Conservation (phyloP, 306 rosid genomes). For the Sophora flavescens region DNA sequence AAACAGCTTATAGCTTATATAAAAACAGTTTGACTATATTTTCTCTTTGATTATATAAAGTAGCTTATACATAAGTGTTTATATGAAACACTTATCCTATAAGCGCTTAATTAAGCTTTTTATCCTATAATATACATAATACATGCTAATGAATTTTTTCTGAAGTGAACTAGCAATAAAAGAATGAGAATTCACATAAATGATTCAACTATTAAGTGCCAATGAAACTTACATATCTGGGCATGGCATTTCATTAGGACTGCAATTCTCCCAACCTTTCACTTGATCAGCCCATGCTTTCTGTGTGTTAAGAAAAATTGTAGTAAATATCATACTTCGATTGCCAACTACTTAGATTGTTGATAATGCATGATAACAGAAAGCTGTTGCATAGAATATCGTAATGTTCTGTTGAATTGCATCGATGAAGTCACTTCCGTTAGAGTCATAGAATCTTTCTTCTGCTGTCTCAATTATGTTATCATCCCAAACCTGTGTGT, state of each 20-base stretch:
- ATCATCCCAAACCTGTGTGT: slow-evolving; percentile 80
- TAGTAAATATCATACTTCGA: not conserved
- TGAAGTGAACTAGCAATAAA: too few relatives aligned
- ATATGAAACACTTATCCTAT: too few relatives aligned
- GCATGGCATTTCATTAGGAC: slow-evolving; percentile 57
- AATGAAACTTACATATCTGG: slow-evolving; percentile 62
- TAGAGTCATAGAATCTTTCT: slow-evolving; percentile 58
- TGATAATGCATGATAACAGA: not conserved
- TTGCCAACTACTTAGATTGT: not conserved
- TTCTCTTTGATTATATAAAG: too few relatives aligned
- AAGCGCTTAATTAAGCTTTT: too few relatives aligned
- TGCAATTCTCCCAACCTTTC: slow-evolving; percentile 75
- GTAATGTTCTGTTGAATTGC: slow-evolving; percentile 79
- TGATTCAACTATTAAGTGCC: not conserved
- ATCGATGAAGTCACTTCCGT: slow-evolving; percentile 46
- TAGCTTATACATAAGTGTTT: too few relatives aligned
- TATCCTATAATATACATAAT: too few relatives aligned
- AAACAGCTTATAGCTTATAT: too few relatives aligned
- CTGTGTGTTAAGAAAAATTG: slow-evolving; percentile 52
- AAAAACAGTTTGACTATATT: too few relatives aligned
- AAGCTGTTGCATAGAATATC: slow-evolving; percentile 46
- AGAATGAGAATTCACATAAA: too few relatives aligned
- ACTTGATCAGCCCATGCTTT: slow-evolving; percentile 70
- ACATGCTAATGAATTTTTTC: too few relatives aligned
- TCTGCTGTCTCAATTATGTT: too few relatives aligned